Evolutionary conservation across 2,329 filamentous ascomycete genomes (phyloP), one percentile per base, ranked within the genome.

Genomic region (Trichoderma sp.): DNA sequence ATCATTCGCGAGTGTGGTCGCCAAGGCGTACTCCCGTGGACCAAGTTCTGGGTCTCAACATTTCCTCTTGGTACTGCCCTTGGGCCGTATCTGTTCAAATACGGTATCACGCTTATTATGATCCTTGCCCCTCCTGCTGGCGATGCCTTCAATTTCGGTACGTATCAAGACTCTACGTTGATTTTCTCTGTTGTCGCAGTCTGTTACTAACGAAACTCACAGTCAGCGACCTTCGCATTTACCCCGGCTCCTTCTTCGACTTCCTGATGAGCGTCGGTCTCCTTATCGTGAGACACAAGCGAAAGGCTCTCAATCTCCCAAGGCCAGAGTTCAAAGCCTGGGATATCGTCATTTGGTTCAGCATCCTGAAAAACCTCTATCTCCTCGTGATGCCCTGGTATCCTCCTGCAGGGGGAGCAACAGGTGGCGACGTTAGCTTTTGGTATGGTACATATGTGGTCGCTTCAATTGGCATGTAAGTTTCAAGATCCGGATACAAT

Each of bases 401-500:
- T 74, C 91, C 91, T 2, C 92, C 91, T 0, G 82, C 84, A 1
- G 85, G 82, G 0, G 91, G 91, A 0, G 82, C 82, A 0, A 85
- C 86, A 39, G 88, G 86, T 0, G 91, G 90, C 0, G 88, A 91
- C 70, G 91, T 93, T 1, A 91, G 87, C 68, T 93, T 94, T 79
- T 93, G 89, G 88, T 94, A 93, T 74, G 91, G 85, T 1, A 93
- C 90, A 0, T 93, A 93, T 75, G 86, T 87, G 23, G 87, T 89
- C 0, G 86, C 88, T 0, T 90, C 91, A 0, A 85, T 93, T 71
- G 89, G 79, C 26, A 85, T 92, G 87, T 90, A 82, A 83, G 88
- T 87, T 15, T 50, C 11, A 23, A 23, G 17, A 17, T 6, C 17
- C 5, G 11, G 7, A n/a, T 23, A 50, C 17, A 50, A 13, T 23